A percentile compares a stretch with the other conserved stretches of the same genome.
These are phyloP conservation scores for Rhododendron vialii DNA, from an alignment of 148 eudicot genomes.

Conservation along the genomic window DNA sequence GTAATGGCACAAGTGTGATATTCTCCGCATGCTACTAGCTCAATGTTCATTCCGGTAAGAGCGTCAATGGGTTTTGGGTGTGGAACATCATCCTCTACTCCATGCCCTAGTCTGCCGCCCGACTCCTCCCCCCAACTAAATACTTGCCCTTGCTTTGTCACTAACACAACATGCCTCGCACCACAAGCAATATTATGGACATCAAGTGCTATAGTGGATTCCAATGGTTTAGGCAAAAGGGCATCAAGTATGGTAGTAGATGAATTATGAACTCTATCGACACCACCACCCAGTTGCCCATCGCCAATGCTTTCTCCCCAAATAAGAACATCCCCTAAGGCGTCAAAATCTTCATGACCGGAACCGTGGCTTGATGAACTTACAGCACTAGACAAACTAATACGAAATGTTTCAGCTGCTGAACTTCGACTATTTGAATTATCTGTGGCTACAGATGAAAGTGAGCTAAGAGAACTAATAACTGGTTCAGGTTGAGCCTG, in stretches of 20 bases:
- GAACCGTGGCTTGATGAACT: conserved; percentile 94
- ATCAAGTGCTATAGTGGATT: conserved; percentile 73
- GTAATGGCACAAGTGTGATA: conserved; percentile 88
- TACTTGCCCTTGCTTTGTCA: conserved; percentile 81
- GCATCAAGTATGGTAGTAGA: conserved; percentile 41
- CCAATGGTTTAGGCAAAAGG: conserved; percentile 63
- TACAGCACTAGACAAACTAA: conserved; percentile 75
- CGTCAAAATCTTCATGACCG: conserved; percentile 67
- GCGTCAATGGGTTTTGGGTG: conserved; percentile 64
- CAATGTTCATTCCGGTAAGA: conserved; percentile 52
- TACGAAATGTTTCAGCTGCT: conserved; percentile 55
- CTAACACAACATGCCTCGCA: conserved; percentile 66
- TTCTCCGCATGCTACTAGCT: conserved; percentile 76
- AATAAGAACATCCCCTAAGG: conserved; percentile 72
- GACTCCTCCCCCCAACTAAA: conserved; percentile 91
- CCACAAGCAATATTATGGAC: conserved; percentile 74
- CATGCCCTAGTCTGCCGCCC: conserved; percentile 98
- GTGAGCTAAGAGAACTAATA: conserved; percentile 25
- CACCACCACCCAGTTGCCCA: conserved; percentile 62
- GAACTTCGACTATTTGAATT: conserved; percentile 48
- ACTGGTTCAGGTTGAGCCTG: conserved; percentile 34
- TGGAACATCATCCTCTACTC: conserved; percentile 63
- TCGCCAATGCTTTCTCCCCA: conserved; percentile 85
- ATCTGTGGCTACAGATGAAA: conserved; percentile 30
- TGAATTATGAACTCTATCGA: conserved; percentile 31